Base-by-base conservation (phyloP, 345 rosid species). In the Geranium brycei region DNA sequence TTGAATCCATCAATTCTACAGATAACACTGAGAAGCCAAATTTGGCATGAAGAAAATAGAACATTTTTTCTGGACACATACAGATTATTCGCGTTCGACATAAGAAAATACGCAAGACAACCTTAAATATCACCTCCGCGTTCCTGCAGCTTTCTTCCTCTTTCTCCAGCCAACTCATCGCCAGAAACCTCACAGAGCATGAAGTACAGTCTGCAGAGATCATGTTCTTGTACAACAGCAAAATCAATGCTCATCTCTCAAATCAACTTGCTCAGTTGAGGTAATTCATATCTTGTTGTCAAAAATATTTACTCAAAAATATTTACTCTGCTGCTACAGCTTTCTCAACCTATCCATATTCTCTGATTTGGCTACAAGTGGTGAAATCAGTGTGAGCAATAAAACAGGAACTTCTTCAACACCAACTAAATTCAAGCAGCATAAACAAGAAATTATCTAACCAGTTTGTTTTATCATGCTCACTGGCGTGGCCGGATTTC, bases 401-500 rank as follows among this genome's bases (percentile, higher is more conserved):
- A 35, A 1, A 35, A 7, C 41, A 57, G 4, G 8, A 56, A 56
- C 14, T 65, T 55, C 28, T 60, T 61, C 58, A 41, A 51, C 14
- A 58, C 57, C 16, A 57, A 59, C 28, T 23, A 15, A 56, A 17
- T 58, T 8, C 61, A 32, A 38, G 56, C 31, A 59, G 56, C 41
- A 77, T 38, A 63, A 17, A 38, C 59, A 65, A 16, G 63, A 19
- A 18, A 35, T 35, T 4, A 7, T 11, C 1, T 40, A 62, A 62
- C 57, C 17, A 14, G 59, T 58, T 23, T 23, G 28, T 23, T 23
- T 23, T 28, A 60, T 31, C n/a, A 57, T 28, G 47, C 41, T 79
- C 68, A 78, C 65, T 71, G 68, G 57, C 72, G 65, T 19, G 92
- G 85, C 75, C 78, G 78, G 67, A 93, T 64, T 63, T 87, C 96